These are phyloP conservation scores for Potentilla sterilis DNA, from an alignment of 306 rosid genomes.

Conservation along the genomic window DNA sequence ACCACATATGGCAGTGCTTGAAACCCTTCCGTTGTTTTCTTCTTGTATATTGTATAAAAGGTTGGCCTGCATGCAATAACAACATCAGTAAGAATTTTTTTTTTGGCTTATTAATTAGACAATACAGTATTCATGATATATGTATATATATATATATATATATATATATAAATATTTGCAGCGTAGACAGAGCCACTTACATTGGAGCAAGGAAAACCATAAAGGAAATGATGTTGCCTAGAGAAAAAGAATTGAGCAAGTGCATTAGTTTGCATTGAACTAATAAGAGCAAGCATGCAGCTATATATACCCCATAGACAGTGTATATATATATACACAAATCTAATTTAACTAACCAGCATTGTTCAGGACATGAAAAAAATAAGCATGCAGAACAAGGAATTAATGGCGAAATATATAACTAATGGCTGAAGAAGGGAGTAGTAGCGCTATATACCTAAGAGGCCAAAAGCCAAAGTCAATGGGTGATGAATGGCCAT, in stretches of 20 bases:
- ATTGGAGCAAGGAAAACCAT: conserved; percentile 85
- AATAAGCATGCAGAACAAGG: neutral
- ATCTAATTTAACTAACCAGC: neutral
- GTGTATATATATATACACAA: neutral
- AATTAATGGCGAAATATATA: too few species aligned
- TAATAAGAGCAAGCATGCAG: neutral
- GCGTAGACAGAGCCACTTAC: conserved; percentile 41
- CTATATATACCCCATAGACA: neutral
- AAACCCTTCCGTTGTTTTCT: conserved; percentile 73
- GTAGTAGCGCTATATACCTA: conserved; percentile 44
- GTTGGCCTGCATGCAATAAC: conserved; percentile 60
- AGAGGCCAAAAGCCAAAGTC: conserved; percentile 69
- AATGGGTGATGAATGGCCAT: conserved; percentile 52
- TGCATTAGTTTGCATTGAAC: neutral
- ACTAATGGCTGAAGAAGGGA: neutral
- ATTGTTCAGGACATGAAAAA: neutral
- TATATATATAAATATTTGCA: neutral
- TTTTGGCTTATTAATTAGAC: neutral
- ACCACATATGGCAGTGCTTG: conserved; percentile 83
- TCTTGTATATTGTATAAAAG: conserved; percentile 71
- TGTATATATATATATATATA: too few species aligned
- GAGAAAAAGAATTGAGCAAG: conserved; percentile 3
- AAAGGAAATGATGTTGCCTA: conserved; percentile 84
- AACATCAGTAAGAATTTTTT: neutral
- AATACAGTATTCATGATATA: neutral